Percentiles rank a stretch among this genome's conserved stretches.
Evolutionary conservation across 2,329 filamentous ascomycete genomes (phyloP).

Genomic region (Fusarium sp.): DNA sequence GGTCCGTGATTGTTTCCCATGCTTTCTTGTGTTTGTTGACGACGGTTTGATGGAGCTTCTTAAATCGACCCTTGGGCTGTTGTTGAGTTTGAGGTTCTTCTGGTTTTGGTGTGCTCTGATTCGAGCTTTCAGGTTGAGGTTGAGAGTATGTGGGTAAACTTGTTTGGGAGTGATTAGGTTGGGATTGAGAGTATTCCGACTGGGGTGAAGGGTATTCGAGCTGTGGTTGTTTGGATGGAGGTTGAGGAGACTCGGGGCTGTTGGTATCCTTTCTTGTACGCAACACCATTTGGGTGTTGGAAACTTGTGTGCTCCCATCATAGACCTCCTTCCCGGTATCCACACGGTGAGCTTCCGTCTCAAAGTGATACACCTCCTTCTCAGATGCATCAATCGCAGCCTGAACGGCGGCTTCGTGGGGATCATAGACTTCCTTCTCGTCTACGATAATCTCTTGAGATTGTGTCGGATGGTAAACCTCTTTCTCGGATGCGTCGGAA

Average conservation of each 20-base stretch:
- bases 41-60: slow-evolving; percentile 17
- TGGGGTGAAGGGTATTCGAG: background rate
- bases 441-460: background rate
- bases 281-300: background rate
- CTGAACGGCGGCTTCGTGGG: background rate
- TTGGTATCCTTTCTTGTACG: background rate
- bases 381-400: background rate
- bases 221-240: background rate
- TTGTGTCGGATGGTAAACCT: background rate
- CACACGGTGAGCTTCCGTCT: background rate
- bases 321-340: slow-evolving; percentile 20
- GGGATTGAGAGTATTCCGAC: background rate
- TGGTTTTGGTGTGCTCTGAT: background rate
- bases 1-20: slow-evolving; percentile 3
- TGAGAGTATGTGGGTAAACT: background rate
- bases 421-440: slow-evolving; percentile 15
- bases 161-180: background rate
- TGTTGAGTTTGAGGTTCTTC: background rate
- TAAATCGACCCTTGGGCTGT: background rate
- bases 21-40: slow-evolving; percentile 34
- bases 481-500: background rate
- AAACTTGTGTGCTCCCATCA: background rate
- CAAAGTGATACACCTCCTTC: background rate
- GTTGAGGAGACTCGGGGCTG: background rate
- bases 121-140: background rate